These are phyloP conservation scores for Carex scoparia DNA, from an alignment of 176 grass and related monocot genomes.

Conservation along the genomic window DNA sequence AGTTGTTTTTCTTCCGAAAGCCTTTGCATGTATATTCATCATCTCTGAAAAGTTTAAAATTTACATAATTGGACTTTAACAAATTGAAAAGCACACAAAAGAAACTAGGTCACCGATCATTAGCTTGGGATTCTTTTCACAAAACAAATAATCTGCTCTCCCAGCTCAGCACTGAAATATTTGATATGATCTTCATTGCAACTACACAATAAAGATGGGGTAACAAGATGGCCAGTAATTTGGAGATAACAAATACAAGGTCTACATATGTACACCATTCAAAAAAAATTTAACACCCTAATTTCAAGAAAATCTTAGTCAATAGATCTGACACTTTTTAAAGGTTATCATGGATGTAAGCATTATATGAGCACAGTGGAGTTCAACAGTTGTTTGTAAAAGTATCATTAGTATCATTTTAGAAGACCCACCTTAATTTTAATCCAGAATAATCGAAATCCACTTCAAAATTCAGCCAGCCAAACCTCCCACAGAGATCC, in stretches of 20 bases:
- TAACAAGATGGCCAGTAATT: background rate
- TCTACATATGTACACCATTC: background rate
- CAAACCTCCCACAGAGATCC: constrained; percentile 17
- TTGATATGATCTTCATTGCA: background rate
- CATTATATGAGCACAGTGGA: background rate
- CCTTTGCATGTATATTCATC: background rate
- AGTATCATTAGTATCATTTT: background rate
- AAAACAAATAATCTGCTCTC: background rate
- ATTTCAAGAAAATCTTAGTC: background rate
- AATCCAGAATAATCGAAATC: background rate
- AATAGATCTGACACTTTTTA: background rate
- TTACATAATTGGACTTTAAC: background rate
- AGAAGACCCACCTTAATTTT: constrained; percentile 4
- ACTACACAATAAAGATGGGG: background rate
- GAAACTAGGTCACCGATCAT: background rate
- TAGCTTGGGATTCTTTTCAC: background rate
- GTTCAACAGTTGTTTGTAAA: background rate
- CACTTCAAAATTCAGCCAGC: background rate
- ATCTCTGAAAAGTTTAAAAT: background rate
- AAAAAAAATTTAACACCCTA: background rate
- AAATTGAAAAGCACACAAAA: background rate
- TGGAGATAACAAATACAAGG: background rate
- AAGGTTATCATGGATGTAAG: background rate
- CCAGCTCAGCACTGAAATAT: background rate
- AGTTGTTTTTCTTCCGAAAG: background rate